Percentiles rank a stretch among this genome's conserved stretches.
These are phyloP conservation scores for Paracamarosporium sp. DNA, from an alignment of 2,329 filamentous ascomycete genomes.

Conservation along the genomic window DNA sequence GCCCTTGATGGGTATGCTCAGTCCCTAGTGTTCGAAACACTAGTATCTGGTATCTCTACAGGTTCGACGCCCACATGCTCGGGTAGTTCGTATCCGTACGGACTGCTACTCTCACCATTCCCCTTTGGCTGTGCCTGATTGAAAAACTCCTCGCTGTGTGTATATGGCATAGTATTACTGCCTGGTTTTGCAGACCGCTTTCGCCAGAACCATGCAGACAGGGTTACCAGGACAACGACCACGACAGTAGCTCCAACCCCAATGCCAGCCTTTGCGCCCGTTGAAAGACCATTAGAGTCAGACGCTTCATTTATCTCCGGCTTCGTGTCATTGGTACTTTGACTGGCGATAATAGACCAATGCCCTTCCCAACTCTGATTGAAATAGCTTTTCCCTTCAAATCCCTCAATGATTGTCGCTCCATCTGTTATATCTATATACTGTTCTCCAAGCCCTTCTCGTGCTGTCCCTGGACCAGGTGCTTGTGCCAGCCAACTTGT, in stretches of 20 bases:
- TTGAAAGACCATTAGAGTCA: not conserved
- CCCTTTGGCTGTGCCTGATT: not conserved
- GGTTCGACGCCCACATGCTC: not conserved
- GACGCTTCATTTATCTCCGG: not conserved
- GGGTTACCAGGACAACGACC: not conserved
- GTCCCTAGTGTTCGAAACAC: not conserved
- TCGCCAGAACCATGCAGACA: not conserved
- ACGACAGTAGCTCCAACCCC: not conserved
- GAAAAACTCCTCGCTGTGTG: not conserved
- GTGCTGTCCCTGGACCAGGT: too few species aligned
- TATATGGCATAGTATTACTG: not conserved
- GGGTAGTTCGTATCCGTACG: not conserved
- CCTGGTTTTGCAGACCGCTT: not conserved
- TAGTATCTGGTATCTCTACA: not conserved
- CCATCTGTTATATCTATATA: constrained; percentile 1
- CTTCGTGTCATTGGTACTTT: not conserved
- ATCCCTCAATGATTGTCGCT: not conserved
- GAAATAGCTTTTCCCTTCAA: not conserved
- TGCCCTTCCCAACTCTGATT: constrained; percentile 5
- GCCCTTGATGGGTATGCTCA: too few species aligned
- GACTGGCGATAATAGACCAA: not conserved
- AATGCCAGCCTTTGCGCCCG: constrained; percentile 1
- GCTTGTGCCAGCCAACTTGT: constrained; percentile 10
- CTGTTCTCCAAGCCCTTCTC: constrained; percentile 8
- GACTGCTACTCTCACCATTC: not conserved